These are phyloP conservation scores for Pseudogymnoascus sp. DNA, from an alignment of 2,329 filamentous ascomycete genomes.

Conservation along the genomic window DNA sequence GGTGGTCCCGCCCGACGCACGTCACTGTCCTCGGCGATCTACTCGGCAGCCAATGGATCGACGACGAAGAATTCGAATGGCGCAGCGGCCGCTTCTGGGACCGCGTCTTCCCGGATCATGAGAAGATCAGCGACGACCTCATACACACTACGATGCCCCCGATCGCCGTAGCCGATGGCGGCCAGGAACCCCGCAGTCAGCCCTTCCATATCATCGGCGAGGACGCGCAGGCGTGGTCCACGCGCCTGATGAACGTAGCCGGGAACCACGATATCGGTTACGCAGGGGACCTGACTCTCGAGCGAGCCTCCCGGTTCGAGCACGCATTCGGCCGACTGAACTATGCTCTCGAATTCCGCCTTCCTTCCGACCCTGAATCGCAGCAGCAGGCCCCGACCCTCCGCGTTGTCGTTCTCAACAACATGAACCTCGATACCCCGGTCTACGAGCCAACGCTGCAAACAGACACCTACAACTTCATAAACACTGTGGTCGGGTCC, in stretches of 20 bases:
- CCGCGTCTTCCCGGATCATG: constrained; percentile 62
- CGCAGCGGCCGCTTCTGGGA: constrained; percentile 73
- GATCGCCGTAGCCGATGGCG: constrained; percentile 30
- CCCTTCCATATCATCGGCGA: constrained; percentile 26
- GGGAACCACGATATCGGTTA: constrained; percentile 98
- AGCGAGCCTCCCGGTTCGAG: constrained; percentile 74
- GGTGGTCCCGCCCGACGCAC: constrained; percentile 82
- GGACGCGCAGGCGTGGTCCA: constrained; percentile 55
- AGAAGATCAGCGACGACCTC: constrained; percentile 52
- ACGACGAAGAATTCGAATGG: constrained; percentile 70
- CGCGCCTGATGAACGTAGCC: constrained; percentile 75
- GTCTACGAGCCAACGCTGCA: constrained; percentile 61
- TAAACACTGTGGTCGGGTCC: constrained; percentile 59
- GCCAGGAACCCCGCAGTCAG: constrained; percentile 36
- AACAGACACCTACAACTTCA: constrained; percentile 67
- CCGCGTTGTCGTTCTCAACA: constrained; percentile 79
- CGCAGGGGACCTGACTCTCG: constrained; percentile 76
- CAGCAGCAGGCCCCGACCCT: constrained; percentile 55
- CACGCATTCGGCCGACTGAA: constrained; percentile 77
- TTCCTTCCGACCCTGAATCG: constrained; percentile 40
- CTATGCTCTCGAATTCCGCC: constrained; percentile 73
- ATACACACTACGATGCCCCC: constrained; percentile 27
- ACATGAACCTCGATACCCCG: constrained; percentile 87
- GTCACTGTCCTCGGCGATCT: constrained; percentile 84
- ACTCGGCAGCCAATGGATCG: constrained; percentile 91